Base-by-base conservation (phyloP, 768 basidiomycete species). In the Rhodotorula kratochvilovae region DNA sequence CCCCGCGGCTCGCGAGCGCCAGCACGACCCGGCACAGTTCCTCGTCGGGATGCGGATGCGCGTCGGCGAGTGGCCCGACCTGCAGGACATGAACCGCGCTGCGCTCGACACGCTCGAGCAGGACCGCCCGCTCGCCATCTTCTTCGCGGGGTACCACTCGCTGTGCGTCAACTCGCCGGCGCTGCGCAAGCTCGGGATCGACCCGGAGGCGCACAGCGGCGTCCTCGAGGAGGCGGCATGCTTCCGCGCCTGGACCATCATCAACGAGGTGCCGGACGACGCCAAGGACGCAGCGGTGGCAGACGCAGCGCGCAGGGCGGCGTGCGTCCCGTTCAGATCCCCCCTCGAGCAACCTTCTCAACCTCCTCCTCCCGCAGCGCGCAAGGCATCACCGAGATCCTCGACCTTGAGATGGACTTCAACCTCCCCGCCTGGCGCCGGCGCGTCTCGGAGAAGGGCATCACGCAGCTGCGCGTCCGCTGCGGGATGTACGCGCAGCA, bases 371-470 rank as follows among this genome's bases (percentile, higher is more conserved):
- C 0, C 5, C 43, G 25, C 66, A 78, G 77, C 23, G 50, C 65
- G 12, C 68, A 70, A 62, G 78, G 77, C 33, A 72, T 78, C 33
- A 78, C 78, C 21, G 66, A 76, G 55, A 77, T 79, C 46, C 73
- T 78, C 59, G 78, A 79, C 35, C 63, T 79, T 23, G 78, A 79
- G 64, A 77, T 77, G 77, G 71, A 61, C 5, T 71, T 72, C 68
- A 79, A 79, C 57, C 68, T 77, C 31, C 11, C 16, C 1, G 65
- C 65, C 43, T 75, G 74, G 74, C 16, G 5, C 19, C 53, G 71
- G 1, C 59, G 77, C 29, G 71, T 71, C 11, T 12, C 15, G 10
- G 29, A 61, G 43, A 70, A 66, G 29, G 73, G 66, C 15, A 68
- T 61, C 31, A 54, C 25, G 27, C 45, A 45, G n/a, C 73, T 77